phyloP scores from a whole-genome alignment of 73 alveolate genomes.

The Stentor coeruleus region DNA sequence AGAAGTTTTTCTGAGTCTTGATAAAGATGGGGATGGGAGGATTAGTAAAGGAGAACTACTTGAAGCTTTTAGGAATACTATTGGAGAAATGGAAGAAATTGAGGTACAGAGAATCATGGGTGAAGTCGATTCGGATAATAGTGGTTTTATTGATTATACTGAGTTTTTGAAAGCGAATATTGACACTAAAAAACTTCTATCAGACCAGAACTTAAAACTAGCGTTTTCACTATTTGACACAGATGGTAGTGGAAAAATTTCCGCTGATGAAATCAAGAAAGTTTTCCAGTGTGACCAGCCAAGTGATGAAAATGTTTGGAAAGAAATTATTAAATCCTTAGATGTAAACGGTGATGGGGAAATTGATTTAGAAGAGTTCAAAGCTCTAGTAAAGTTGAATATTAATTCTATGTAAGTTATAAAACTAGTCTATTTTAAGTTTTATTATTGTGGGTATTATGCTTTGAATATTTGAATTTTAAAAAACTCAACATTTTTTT shows the following conservation, averaged over 20 bases:
- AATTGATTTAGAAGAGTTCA: slow-evolving; percentile 9
- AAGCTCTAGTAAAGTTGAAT: no score
- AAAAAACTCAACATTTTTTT: no score
- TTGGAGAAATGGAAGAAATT: background rate
- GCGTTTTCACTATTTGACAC: slow-evolving; percentile 20
- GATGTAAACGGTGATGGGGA: slow-evolving; percentile 23
- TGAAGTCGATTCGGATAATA: slow-evolving; percentile 12
- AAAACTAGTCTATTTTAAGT: no score
- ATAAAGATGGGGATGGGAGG: background rate
- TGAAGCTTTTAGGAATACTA: background rate
- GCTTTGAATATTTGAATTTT: no score
- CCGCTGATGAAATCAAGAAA: background rate
- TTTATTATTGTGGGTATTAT: no score
- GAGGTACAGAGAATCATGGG: background rate
- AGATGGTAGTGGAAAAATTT: slow-evolving; percentile 13
- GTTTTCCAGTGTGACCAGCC: background rate
- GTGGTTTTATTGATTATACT: slow-evolving; percentile 27
- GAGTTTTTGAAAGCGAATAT: slow-evolving; percentile 18
- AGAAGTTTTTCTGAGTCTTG: background rate
- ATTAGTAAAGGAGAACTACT: background rate
- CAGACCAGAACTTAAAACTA: background rate
- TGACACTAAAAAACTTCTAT: background rate
- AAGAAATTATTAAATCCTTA: background rate
- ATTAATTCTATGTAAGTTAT: no score
- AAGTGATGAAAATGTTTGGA: background rate